phyloP scores from a whole-genome alignment of 2,329 filamentous ascomycete genomes.

The Fusarium odoratissimum region DNA sequence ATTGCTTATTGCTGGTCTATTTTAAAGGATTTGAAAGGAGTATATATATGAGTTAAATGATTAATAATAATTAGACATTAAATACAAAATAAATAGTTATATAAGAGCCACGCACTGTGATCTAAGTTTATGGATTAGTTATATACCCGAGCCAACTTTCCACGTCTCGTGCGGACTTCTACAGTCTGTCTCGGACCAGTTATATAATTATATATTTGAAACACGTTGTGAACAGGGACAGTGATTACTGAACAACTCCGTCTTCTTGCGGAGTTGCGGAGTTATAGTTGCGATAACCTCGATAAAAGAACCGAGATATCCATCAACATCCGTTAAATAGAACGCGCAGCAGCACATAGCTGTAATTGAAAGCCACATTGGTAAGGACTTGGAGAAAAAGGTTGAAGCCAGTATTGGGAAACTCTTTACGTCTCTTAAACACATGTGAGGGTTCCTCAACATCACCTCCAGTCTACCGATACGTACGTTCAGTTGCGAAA shows the following conservation, averaged over 20 bases:
- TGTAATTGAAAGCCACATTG: not conserved
- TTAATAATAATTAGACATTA: not conserved
- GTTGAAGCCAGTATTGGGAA: not conserved
- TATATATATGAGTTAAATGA: not conserved
- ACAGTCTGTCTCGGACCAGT: not conserved
- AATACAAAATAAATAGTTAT: not conserved
- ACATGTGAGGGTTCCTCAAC: no score
- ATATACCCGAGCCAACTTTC: not conserved
- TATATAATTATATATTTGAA: not conserved
- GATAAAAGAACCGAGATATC: not conserved
- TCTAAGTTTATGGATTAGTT: not conserved
- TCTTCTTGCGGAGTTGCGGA: not conserved
- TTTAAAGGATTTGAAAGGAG: not conserved
- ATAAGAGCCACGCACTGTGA: no score
- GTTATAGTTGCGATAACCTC: not conserved
- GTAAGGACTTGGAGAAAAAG: not conserved
- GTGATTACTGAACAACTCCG: not conserved
- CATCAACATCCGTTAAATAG: not conserved
- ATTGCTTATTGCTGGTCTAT: not conserved
- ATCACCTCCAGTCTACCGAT: not conserved
- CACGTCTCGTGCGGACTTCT: not conserved
- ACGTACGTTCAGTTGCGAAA: not conserved
- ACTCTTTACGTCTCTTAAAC: not conserved
- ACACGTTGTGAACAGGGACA: no score
- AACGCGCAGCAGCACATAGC: not conserved